Conservation (phyloP, 306 rosid species). For the Corylus americana region DNA sequence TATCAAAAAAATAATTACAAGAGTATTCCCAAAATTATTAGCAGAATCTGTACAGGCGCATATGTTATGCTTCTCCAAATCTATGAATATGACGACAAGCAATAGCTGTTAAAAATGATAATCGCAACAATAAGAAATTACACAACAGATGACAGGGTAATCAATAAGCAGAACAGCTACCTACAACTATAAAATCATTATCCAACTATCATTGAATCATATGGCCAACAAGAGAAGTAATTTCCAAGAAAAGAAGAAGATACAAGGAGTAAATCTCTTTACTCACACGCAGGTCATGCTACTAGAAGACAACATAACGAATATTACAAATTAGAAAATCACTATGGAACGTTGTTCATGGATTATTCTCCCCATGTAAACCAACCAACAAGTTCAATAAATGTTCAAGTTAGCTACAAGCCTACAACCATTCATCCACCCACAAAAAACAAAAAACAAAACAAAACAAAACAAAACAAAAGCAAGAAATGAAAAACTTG, state of each 20-base stretch:
- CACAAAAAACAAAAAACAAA: neutral
- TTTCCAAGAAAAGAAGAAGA: neutral
- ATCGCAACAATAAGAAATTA: neutral
- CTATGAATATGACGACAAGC: neutral
- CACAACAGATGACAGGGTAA: neutral
- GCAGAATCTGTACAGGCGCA: neutral
- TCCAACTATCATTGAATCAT: constrained; percentile 12
- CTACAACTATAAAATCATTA: neutral
- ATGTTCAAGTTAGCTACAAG: neutral
- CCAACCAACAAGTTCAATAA: neutral
- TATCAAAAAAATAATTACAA: too few relatives aligned
- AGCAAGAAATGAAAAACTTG: neutral
- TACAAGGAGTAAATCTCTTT: neutral
- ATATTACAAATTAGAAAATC: neutral
- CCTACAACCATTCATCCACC: neutral
- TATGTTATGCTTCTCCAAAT: constrained; percentile 9
- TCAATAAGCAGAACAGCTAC: constrained; percentile 11
- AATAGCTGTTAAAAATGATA: constrained; percentile 4
- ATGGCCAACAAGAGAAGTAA: neutral
- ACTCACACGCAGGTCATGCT: neutral
- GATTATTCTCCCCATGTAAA: constrained; percentile 2
- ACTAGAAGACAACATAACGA: constrained; percentile 15
- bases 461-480: neutral
- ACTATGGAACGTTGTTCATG: neutral
- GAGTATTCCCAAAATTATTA: neutral